A percentile compares a stretch with the other conserved stretches of the same genome.
phyloP scores from a whole-genome alignment of 2,329 filamentous ascomycete species.

The Hypomyces rosellus region DNA sequence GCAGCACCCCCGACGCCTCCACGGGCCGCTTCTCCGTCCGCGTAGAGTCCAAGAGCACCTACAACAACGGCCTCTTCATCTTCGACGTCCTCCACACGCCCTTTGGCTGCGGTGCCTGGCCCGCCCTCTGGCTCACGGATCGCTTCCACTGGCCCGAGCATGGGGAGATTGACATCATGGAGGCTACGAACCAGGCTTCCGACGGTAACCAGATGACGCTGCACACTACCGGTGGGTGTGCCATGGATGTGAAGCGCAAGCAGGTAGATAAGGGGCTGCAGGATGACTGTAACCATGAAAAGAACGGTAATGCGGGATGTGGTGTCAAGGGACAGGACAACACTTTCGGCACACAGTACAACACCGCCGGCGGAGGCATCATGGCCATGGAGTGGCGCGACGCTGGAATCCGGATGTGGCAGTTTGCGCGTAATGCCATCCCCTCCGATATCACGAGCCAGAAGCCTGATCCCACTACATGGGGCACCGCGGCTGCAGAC shows the following conservation, averaged over 20 bases:
- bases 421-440: constrained; percentile 43
- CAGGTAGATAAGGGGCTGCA: constrained; percentile 40
- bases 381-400: constrained; percentile 56
- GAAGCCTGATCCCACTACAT: constrained; percentile 53
- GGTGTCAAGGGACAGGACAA: constrained; percentile 38
- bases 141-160: constrained; percentile 54
- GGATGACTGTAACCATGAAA: constrained; percentile 44
- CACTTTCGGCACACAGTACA: constrained; percentile 48
- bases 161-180: constrained; percentile 60
- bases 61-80: constrained; percentile 58
- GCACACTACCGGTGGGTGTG: constrained; percentile 48
- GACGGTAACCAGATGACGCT: constrained; percentile 54
- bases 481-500: constrained; percentile 57
- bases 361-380: constrained; percentile 48
- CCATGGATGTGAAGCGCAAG: constrained; percentile 47
- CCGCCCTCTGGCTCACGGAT: constrained; percentile 60
- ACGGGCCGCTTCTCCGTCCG: constrained; percentile 59
- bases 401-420: constrained; percentile 58
- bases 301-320: constrained; percentile 51
- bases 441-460: constrained; percentile 45
- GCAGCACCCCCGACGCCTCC: constrained; percentile 42
- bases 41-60: constrained; percentile 53
- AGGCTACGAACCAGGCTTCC: constrained; percentile 48
- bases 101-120: constrained; percentile 58
- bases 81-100: constrained; percentile 61